A percentile compares a stretch with the other conserved stretches of the same genome.
phyloP scores from a whole-genome alignment of 495 filamentous ascomycete genomes.

The Alectoria sarmentosa region DNA sequence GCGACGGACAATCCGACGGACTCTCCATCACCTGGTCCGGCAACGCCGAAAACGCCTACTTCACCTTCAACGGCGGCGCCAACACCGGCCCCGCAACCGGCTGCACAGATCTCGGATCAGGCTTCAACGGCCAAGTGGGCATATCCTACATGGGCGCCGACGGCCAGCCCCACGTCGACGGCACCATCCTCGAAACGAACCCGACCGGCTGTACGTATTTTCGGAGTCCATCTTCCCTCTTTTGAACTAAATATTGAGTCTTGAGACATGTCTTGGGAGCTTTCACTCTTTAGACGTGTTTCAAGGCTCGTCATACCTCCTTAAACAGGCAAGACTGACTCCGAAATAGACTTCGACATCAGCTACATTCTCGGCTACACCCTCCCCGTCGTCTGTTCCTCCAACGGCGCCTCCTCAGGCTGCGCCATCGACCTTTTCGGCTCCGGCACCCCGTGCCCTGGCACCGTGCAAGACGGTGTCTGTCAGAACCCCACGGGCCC shows the following conservation, averaged over 20 bases:
- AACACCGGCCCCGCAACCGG: conserved; percentile 13
- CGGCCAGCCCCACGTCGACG: conserved; percentile 1
- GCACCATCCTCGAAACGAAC: conserved; percentile 18
- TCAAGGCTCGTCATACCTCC: too few species aligned
- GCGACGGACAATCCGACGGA: not conserved
- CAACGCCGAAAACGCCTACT: not conserved
- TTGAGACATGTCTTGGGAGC: too few species aligned
- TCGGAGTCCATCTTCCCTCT: too few species aligned
- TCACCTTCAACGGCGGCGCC: not conserved
- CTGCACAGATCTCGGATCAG: conserved; percentile 13
- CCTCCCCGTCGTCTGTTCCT: conserved; percentile 15
- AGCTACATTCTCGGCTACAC: conserved; percentile 19
- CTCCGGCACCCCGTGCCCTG: conserved; percentile 3
- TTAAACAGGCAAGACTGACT: too few species aligned
- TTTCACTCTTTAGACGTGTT: too few species aligned
- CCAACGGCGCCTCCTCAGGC: conserved; percentile 10
- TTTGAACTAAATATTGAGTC: too few species aligned
- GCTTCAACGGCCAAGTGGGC: conserved; percentile 14
- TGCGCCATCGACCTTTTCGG: conserved; percentile 14
- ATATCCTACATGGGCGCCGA: conserved; percentile 6
- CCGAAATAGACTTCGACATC: conserved; percentile 18
- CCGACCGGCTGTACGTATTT: conserved; percentile 12
- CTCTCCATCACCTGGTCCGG: conserved; percentile 3
- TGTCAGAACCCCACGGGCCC: conserved; percentile 14
- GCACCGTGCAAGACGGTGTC: not conserved